Percentiles rank a stretch among this genome's conserved stretches.
Evolutionary conservation across 768 basidiomycete genomes (phyloP).

Genomic region (Mycena galericulata): DNA sequence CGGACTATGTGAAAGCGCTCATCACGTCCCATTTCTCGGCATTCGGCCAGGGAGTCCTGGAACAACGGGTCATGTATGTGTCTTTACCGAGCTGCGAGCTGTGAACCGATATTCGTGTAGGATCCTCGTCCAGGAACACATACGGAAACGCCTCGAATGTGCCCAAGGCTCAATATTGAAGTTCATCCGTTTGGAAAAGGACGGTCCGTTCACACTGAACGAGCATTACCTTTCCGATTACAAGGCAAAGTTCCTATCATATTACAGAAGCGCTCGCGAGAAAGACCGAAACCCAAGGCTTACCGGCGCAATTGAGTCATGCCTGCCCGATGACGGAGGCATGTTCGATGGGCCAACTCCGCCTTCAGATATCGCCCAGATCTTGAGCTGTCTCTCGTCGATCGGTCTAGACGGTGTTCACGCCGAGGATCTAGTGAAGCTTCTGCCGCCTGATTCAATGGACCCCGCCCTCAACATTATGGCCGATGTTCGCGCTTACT

Average conservation of each 20-base stretch:
- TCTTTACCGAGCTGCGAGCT: neutral
- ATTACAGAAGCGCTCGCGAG: slow-evolving; percentile 65
- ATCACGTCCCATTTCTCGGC: slow-evolving; percentile 61
- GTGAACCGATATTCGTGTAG: slow-evolving; percentile 43
- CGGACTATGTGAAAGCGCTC: slow-evolving; percentile 53
- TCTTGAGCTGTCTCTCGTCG: too few species aligned
- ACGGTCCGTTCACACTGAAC: slow-evolving; percentile 60
- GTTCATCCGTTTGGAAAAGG: slow-evolving; percentile 61
- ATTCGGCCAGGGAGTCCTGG: slow-evolving; percentile 65
- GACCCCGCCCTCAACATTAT: too few species aligned
- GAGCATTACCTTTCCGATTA: slow-evolving; percentile 59
- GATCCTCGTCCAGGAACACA: slow-evolving; percentile 61
- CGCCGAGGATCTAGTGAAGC: too few species aligned
- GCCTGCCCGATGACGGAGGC: too few species aligned
- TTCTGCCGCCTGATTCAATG: too few species aligned
- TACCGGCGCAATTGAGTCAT: too few species aligned
- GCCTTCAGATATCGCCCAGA: too few species aligned
- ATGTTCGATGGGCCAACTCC: too few species aligned
- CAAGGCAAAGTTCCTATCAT: slow-evolving; percentile 58
- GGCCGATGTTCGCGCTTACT: too few species aligned
- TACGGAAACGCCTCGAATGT: slow-evolving; percentile 55
- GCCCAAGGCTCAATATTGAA: slow-evolving; percentile 58
- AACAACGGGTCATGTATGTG: slow-evolving; percentile 60
- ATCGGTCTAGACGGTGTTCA: too few species aligned
- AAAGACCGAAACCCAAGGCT: too few species aligned